Percentiles rank a stretch among this genome's conserved stretches.
These are phyloP conservation scores for Lasiodiplodia sp. DNA, from an alignment of 2,329 filamentous ascomycete species.

Conservation along the genomic window DNA sequence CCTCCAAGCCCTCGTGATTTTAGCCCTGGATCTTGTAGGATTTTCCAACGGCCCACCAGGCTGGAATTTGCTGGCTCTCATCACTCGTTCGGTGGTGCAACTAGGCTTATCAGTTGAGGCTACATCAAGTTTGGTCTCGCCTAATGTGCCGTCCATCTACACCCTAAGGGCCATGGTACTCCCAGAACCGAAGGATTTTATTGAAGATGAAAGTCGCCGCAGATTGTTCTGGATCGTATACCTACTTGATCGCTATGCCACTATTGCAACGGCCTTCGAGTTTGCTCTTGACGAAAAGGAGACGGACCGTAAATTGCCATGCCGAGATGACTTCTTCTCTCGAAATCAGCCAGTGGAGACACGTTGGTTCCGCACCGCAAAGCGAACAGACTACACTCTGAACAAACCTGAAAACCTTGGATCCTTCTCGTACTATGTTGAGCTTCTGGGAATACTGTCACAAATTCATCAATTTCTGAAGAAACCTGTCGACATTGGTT, in stretches of 20 bases:
- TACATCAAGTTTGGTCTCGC: conserved; percentile 79
- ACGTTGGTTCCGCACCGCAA: conserved; percentile 70
- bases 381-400: conserved; percentile 66
- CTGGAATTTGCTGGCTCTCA: conserved; percentile 90
- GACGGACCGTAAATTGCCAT: conserved; percentile 85
- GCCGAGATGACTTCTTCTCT: conserved; percentile 84
- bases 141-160: conserved; percentile 84
- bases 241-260: conserved; percentile 86
- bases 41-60: conserved; percentile 89
- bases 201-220: conserved; percentile 86
- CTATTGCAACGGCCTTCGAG: conserved; percentile 89
- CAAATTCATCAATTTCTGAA: conserved; percentile 90
- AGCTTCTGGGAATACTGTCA: conserved; percentile 85
- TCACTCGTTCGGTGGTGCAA: conserved; percentile 87
- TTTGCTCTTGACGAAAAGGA: conserved; percentile 89
- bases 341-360: conserved; percentile 87
- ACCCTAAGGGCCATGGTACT: conserved; percentile 85
- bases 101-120: conserved; percentile 84
- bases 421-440: conserved; percentile 88
- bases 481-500: conserved; percentile 86
- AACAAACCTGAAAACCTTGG: conserved; percentile 82
- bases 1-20: conserved; percentile 84
- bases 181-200: conserved; percentile 82
- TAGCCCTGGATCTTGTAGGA: conserved; percentile 84
- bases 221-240: conserved; percentile 96